These are phyloP conservation scores for Mortierella claussenii DNA, from an alignment of 192 early-diverging fungal species.

Conservation along the genomic window DNA sequence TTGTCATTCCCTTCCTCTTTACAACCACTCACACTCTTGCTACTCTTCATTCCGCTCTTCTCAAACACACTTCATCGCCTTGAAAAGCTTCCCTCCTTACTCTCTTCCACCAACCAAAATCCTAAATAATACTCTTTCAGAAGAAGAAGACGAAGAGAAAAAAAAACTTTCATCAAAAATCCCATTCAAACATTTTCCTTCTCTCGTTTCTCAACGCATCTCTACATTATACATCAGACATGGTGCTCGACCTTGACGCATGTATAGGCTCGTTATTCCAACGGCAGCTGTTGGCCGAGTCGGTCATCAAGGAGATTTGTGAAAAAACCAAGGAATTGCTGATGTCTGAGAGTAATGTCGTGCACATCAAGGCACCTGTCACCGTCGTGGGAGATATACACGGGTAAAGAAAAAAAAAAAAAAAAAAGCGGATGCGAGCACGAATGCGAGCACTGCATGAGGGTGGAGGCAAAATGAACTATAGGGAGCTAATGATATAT, in stretches of 20 bases:
- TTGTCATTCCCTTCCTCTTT: no score
- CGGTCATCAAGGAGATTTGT: constrained; percentile 83
- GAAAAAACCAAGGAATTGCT: constrained; percentile 82
- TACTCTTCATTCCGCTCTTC: no score
- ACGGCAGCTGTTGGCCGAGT: constrained; percentile 79
- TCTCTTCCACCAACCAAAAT: no score
- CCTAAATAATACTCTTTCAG: no score
- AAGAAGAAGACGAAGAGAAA: no score
- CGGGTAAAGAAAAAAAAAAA: constrained; percentile 63
- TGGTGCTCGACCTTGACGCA: constrained; percentile 82
- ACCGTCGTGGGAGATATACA: constrained; percentile 95
- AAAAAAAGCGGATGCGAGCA: no score
- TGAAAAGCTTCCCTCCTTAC: no score
- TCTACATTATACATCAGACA: constrained; percentile 1
- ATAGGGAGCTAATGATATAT: not conserved
- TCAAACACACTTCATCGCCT: no score
- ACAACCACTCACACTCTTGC: no score
- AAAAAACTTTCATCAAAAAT: not conserved
- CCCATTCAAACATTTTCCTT: not conserved
- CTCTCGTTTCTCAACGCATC: not conserved
- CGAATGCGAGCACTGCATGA: no score
- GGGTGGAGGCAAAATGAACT: not conserved
- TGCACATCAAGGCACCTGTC: constrained; percentile 84
- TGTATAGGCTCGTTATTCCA: constrained; percentile 82
- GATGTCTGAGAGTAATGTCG: constrained; percentile 86